Evolutionary conservation across 495 filamentous ascomycete genomes (phyloP), one percentile per base, ranked within the genome.

Genomic region (Penicillium paxilli): DNA sequence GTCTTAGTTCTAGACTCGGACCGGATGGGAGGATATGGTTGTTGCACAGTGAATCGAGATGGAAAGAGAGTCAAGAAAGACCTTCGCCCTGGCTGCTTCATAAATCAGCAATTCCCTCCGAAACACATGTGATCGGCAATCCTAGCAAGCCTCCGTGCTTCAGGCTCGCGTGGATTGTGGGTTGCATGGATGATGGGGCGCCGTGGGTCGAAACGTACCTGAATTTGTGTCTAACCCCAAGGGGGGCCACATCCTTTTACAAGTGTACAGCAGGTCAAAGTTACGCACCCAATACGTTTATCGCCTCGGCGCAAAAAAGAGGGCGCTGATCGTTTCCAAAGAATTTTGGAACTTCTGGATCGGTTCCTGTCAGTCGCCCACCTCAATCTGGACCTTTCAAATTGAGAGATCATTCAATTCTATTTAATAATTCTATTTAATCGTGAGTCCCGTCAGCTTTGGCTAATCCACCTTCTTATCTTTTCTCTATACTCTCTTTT

Each of bases 141-240:
- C 32, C 22, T 38, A 28, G 19, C 23, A 23, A 20, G n/a, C n/a
- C 17, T 42, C 19, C 19, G 40, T 23, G 40, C 21, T 14, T 42
- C 40, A 61, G 54, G 54, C 54, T 57, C 37, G 21, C 37, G 53
- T 57, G 58, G 58, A 50, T 57, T 54, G 58, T 54, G 55, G 51
- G 57, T 46, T 46, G 44, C 44, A 46, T 20, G 22, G 22, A 1
- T 5, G n/a, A n/a, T 8, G 23, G 20, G 35, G 35, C 4, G 35
- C 14, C 25, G 44, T 30, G 25, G 44, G 44, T 46, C 25, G 44
- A 30, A 46, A 16, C 26, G 58, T 54, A 47, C 58, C 58, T 61
- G 58, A 61, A 38, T 54, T 51, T 54, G 54, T 57, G 58, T 57
- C 47, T 51, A 57, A 57, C 22, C 46, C 47, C 19, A 42, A 57